These are phyloP conservation scores for Aspergillus egyptiacus DNA, from an alignment of 495 filamentous ascomycete genomes.

Conservation along the genomic window DNA sequence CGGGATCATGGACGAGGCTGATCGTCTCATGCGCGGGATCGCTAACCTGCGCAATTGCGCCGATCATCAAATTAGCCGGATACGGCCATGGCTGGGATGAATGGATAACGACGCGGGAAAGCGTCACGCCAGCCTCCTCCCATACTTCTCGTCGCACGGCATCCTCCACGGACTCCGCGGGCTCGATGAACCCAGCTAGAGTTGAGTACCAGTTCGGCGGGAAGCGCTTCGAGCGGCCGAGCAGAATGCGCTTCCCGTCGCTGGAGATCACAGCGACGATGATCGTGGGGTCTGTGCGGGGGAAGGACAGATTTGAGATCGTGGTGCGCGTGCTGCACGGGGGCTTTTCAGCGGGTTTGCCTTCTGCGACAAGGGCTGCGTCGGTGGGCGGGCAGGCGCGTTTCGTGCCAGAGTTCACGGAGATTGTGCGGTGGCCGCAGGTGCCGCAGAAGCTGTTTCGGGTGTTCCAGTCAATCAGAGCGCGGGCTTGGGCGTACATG, in stretches of 20 bases:
- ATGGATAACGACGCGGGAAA: slow-evolving; percentile 87
- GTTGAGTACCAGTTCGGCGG: slow-evolving; percentile 82
- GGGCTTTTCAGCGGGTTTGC: slow-evolving; percentile 45
- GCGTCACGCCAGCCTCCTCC: slow-evolving; percentile 83
- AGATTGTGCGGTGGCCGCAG: slow-evolving; percentile 79
- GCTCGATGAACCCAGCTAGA: slow-evolving; percentile 91
- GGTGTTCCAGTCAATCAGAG: slow-evolving; percentile 89
- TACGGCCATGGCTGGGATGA: slow-evolving; percentile 90
- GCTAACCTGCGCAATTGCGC: slow-evolving; percentile 76
- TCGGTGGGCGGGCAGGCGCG: slow-evolving; percentile 82
- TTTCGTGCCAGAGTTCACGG: slow-evolving; percentile 85
- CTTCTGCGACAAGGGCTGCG: slow-evolving; percentile 34
- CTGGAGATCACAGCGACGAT: slow-evolving; percentile 85
- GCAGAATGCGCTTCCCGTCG: slow-evolving; percentile 67
- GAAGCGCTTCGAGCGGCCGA: slow-evolving; percentile 80
- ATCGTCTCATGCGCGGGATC: slow-evolving; percentile 73
- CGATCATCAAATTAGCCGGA: slow-evolving; percentile 91
- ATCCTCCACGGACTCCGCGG: slow-evolving; percentile 90
- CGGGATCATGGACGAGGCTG: slow-evolving; percentile 77
- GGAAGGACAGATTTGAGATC: slow-evolving; percentile 78
- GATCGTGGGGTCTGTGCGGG: slow-evolving; percentile 89
- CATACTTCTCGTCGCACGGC: slow-evolving; percentile 92
- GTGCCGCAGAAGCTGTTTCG: slow-evolving; percentile 87
- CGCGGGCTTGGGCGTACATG: slow-evolving; percentile 84
- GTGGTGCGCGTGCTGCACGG: slow-evolving; percentile 65